A percentile compares a stretch with the other conserved stretches of the same genome.
These are phyloP conservation scores for Leishmania martiniquensis DNA, from an alignment of 208 protist species.

Conservation along the genomic window DNA sequence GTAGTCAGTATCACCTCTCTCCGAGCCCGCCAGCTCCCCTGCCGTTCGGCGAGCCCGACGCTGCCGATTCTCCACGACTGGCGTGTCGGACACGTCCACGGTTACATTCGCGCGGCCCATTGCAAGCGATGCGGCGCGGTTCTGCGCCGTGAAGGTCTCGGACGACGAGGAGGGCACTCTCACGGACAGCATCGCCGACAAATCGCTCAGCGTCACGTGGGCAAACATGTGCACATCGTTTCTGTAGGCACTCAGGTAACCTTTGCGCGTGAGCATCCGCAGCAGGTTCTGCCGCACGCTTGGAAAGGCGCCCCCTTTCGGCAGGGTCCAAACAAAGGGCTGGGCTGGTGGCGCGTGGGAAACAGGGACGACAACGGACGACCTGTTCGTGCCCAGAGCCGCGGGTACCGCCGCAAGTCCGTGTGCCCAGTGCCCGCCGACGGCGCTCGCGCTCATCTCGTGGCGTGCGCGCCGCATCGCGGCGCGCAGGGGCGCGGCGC, in stretches of 20 bases:
- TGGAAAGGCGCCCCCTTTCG: background rate
- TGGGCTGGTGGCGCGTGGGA: background rate
- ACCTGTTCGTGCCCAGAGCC: background rate
- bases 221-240: background rate
- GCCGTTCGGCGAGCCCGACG: background rate
- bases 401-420: background rate
- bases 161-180: background rate
- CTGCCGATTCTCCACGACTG: background rate
- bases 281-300: background rate
- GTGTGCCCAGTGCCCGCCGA: background rate
- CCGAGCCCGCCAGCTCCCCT: background rate
- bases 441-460: background rate
- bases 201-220: conserved; percentile 6
- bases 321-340: conserved; percentile 1
- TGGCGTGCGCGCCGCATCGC: background rate
- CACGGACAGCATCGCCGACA: conserved; percentile 1
- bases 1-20: background rate
- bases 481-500: background rate
- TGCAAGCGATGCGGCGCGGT: background rate
- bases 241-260: conserved; percentile 4
- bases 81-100: background rate
- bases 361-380: background rate
- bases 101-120: background rate
- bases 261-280: background rate
- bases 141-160: background rate